Percentiles rank a stretch among this genome's conserved stretches.
Evolutionary conservation across 257 asterid species (phyloP).

Genomic region (Solanum ossicruentum): DNA sequence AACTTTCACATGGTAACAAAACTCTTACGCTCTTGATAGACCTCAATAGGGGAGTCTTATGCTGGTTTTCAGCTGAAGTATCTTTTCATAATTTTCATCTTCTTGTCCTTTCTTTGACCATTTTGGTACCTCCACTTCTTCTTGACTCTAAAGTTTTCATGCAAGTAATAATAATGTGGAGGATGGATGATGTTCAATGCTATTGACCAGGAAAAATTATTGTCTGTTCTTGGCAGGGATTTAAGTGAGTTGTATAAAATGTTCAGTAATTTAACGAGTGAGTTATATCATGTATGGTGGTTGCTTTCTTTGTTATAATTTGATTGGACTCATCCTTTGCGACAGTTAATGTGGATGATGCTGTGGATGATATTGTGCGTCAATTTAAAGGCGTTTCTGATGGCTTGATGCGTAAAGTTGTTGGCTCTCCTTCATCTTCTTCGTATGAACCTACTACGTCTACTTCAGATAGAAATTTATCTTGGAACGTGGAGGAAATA

Average conservation of each 20-base stretch:
- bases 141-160: not conserved
- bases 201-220: not conserved
- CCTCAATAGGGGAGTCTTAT: not conserved
- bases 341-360: conserved; percentile 96
- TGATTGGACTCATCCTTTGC: not conserved
- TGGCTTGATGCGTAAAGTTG: conserved; percentile 65
- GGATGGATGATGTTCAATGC: not conserved
- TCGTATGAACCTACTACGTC: conserved; percentile 34
- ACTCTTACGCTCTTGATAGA: not conserved
- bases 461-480: conserved; percentile 32
- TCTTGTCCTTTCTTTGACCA: not conserved
- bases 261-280: not conserved
- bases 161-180: not conserved
- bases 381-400: conserved; percentile 97
- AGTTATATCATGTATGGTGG: not conserved
- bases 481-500: conserved; percentile 67
- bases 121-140: not conserved
- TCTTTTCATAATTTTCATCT: not conserved
- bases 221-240: not conserved
- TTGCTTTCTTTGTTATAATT: not conserved
- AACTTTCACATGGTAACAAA: not conserved
- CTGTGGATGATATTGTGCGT: conserved; percentile 95
- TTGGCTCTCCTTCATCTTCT: conserved; percentile 45
- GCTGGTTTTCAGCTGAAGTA: not conserved
- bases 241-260: not conserved